Conservation (phyloP, 2,329 filamentous ascomycete species). For the Colletotrichum tropicale region DNA sequence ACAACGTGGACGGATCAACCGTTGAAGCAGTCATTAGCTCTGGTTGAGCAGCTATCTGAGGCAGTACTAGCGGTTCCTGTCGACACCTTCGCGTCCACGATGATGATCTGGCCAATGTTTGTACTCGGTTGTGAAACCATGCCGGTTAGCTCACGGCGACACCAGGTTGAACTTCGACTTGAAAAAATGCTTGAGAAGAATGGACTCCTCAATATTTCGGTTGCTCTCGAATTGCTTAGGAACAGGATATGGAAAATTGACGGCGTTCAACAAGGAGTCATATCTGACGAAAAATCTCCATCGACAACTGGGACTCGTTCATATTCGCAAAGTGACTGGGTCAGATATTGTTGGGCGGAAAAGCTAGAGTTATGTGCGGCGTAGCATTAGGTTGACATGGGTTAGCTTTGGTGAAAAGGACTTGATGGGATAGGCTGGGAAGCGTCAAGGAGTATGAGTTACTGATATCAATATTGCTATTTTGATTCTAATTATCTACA, state of each 20-base stretch:
- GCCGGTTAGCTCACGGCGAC: background rate
- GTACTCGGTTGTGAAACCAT: conserved; percentile 6
- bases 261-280: background rate
- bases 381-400: background rate
- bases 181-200: conserved; percentile 9
- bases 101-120: conserved; percentile 16
- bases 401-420: background rate
- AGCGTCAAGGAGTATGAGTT: background rate
- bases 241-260: conserved; percentile 9
- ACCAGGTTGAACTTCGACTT: background rate
- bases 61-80: background rate
- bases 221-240: background rate
- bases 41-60: background rate
- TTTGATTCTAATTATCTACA: background rate
- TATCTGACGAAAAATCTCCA: rapidly evolving
- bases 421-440: background rate
- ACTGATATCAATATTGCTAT: background rate
- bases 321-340: background rate
- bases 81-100: background rate
- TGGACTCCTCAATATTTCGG: background rate
- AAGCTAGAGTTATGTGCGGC: background rate
- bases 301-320: background rate
- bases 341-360: background rate
- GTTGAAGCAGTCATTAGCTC: background rate
- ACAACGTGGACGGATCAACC: background rate